Conservation (phyloP, 2,329 filamentous ascomycete species). For the Cladosporium sp. region DNA sequence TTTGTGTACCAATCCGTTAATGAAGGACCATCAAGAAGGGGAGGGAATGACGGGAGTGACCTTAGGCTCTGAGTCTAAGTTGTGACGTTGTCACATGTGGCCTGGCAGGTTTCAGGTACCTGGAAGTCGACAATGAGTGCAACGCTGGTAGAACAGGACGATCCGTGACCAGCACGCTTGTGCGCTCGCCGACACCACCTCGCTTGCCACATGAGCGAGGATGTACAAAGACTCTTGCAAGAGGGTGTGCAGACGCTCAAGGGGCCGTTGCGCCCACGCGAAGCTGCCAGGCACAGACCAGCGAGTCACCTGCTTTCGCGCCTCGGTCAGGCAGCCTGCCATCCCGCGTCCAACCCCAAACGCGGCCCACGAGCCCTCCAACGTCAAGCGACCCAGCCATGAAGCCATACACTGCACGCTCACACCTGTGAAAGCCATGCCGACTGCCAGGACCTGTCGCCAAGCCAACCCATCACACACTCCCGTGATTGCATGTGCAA, state of each 20-base stretch:
- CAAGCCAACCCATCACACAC: no score
- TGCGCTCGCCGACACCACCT: no score
- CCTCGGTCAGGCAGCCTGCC: no score
- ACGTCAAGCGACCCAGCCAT: no score
- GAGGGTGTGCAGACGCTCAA: not conserved
- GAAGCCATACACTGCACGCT: no score
- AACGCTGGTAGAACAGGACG: not conserved
- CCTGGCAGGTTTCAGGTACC: constrained; percentile 1
- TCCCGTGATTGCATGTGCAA: not conserved
- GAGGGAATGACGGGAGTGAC: not conserved
- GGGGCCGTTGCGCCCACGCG: not conserved
- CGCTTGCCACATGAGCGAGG: not conserved
- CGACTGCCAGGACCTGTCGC: no score
- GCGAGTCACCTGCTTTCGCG: no score
- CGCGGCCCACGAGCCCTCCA: no score
- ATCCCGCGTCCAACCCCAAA: no score
- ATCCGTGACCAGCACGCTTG: not conserved
- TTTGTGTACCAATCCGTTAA: not conserved
- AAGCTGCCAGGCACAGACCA: not conserved
- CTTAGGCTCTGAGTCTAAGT: not conserved
- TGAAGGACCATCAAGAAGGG: not conserved
- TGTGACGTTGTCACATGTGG: constrained; percentile 1
- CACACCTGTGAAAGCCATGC: no score
- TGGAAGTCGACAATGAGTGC: not conserved
- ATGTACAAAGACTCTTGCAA: not conserved